A percentile compares a stretch with the other conserved stretches of the same genome.
Evolutionary conservation across 2,329 filamentous ascomycete genomes (phyloP).

Genomic region (Ophioceras dolichostomum): DNA sequence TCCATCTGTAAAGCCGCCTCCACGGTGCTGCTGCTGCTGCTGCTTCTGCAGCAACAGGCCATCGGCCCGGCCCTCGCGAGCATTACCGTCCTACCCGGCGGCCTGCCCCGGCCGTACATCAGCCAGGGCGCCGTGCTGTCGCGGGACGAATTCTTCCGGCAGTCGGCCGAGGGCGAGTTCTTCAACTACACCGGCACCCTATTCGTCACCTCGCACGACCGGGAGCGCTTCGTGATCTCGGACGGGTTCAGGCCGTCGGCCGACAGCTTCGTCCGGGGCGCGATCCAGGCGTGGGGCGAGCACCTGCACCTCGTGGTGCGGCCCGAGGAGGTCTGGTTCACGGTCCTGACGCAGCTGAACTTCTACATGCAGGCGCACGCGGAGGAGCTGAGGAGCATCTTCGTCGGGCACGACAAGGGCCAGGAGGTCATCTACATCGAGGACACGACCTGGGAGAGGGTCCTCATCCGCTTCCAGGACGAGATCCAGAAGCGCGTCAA

Average conservation of each 20-base stretch:
- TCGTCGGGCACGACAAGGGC: constrained; percentile 31
- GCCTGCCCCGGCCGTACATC: constrained; percentile 7
- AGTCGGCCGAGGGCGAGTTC: constrained; percentile 10
- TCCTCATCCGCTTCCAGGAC: constrained; percentile 19
- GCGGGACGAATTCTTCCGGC: constrained; percentile 8
- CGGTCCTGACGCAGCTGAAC: constrained; percentile 37
- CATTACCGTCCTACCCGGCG: constrained; percentile 12
- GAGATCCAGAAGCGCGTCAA: constrained; percentile 26
- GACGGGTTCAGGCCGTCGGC: constrained; percentile 12
- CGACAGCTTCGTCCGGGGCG: constrained; percentile 30
- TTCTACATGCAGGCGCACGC: constrained; percentile 35
- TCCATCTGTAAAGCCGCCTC: too few relatives aligned
- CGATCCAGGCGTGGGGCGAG: constrained; percentile 33
- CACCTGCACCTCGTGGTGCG: constrained; percentile 36
- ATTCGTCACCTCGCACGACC: constrained; percentile 1
- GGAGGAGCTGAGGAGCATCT: constrained; percentile 29
- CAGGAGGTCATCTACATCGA: constrained; percentile 25
- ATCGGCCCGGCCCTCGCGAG: background rate
- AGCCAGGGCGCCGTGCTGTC: constrained; percentile 4
- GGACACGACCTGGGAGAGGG: constrained; percentile 10
- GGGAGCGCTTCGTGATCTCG: background rate
- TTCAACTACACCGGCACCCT: constrained; percentile 5
- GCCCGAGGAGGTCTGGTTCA: constrained; percentile 43
- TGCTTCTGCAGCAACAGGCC: too few relatives aligned
- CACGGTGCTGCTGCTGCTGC: too few relatives aligned